Base-by-base conservation (phyloP, 257 asterid species). In the Lavandula angustifolia region DNA sequence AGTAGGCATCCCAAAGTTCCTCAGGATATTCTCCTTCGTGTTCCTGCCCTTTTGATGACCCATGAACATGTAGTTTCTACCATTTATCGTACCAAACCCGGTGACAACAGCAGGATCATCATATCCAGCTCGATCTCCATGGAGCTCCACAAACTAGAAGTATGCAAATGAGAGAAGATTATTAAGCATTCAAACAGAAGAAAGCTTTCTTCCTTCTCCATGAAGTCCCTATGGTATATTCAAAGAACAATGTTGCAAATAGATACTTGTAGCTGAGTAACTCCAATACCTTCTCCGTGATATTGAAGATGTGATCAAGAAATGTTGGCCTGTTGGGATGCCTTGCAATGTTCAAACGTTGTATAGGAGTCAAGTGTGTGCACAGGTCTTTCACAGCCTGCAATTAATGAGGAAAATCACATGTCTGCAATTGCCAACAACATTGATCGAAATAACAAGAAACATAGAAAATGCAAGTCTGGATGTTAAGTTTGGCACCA, bases 1-100 rank as follows among this genome's bases (percentile, higher is more conserved):
- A 44, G 97, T 91, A 53, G 97, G 97, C 97, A 91, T 91, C 76
- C 96, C 97, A 77, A 91, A 87, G 87, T 91, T 91, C 12, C 97
- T 88, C 57, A 77, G 78, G 58, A 91, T 88, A 74, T 87, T 91
- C 78, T 91, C 97, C 80, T 91, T 91, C 12, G 96, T 82, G 68
- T 91, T 87, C 53, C 97, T 82, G 41, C 97, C 97, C 66, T 90
- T 90, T 72, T 87, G 97, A 52, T 90, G 96, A 64, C 97, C 97
- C 65, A 90, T 85, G 82, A 90, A 87, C 97, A 90, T 90, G 79
- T 84, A 90, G 72, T 81, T 74, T 80, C 76, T 80, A 46, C 92
- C 96, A 76, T 87, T 79, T 64, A 90, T 90, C 29, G 92, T 80
- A 60, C 97, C 97, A 74, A 91, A 78, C 56, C 97, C 97, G 48